These are phyloP conservation scores for Catenaria anguillulae DNA, from an alignment of 371 early-diverging fungal genomes.

Conservation along the genomic window DNA sequence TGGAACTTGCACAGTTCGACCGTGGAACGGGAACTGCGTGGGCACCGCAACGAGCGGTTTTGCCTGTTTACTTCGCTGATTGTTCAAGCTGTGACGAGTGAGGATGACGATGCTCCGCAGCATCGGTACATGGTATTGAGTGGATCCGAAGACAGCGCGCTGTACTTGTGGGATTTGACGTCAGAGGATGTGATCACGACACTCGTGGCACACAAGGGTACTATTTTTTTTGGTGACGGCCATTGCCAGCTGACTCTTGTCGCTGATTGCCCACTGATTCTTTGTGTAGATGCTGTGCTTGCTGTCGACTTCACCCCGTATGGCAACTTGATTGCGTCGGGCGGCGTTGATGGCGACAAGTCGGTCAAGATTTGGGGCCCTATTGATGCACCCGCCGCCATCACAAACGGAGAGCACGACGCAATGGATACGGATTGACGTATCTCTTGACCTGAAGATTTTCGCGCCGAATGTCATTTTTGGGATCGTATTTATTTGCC, in stretches of 20 bases:
- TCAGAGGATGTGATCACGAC: constrained; percentile 86
- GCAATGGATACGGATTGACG: no score
- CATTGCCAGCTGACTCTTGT: background rate
- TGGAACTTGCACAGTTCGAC: constrained; percentile 88
- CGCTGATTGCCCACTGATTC: background rate
- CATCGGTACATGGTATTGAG: constrained; percentile 78
- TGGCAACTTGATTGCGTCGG: constrained; percentile 85
- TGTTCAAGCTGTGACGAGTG: constrained; percentile 22
- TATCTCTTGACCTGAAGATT: no score
- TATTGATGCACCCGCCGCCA: no score
- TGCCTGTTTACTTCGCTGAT: constrained; percentile 84
- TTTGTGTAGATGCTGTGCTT: constrained; percentile 62
- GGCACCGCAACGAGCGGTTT: constrained; percentile 78
- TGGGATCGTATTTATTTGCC: no score
- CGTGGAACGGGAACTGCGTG: constrained; percentile 80
- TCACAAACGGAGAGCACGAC: no score
- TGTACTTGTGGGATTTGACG: constrained; percentile 94
- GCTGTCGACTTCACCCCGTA: constrained; percentile 90
- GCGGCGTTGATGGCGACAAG: constrained; percentile 77
- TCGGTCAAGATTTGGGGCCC: constrained; percentile 85
- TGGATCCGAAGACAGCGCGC: constrained; percentile 78
- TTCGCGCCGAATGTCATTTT: no score
- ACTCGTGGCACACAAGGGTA: constrained; percentile 80
- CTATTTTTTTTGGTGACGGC: background rate
- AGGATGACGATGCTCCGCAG: constrained; percentile 30